Evolutionary conservation across 805 yeast species (phyloP).

Genomic region (Kuraishia piskuri): DNA sequence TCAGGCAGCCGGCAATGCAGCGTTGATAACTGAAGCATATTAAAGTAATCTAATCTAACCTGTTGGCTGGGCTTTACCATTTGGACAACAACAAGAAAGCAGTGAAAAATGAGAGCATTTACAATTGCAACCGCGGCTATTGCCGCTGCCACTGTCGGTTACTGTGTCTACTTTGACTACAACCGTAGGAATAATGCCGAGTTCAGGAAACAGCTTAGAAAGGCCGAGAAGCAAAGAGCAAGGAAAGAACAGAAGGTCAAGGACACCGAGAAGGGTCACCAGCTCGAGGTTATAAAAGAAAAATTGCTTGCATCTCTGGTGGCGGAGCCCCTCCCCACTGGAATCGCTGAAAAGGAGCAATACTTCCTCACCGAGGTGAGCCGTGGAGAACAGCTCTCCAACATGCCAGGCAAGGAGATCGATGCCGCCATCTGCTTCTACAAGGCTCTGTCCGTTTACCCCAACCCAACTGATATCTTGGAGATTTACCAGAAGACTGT

Average conservation of each 20-base stretch:
- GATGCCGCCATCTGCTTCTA: constrained; percentile 88
- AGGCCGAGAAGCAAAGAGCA: constrained; percentile 52
- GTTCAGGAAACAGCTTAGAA: constrained; percentile 72
- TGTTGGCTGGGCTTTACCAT: no score
- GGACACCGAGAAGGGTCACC: constrained; percentile 50
- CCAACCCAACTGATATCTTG: constrained; percentile 88
- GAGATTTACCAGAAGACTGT: constrained; percentile 85
- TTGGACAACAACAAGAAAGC: not conserved
- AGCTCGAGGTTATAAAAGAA: constrained; percentile 50
- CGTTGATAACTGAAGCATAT: not conserved
- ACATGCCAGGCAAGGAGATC: constrained; percentile 56
- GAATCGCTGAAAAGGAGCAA: constrained; percentile 53
- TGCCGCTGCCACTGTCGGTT: constrained; percentile 54
- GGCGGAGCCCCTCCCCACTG: constrained; percentile 65
- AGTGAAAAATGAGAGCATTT: not conserved
- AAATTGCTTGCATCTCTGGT: constrained; percentile 57
- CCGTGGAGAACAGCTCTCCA: constrained; percentile 73
- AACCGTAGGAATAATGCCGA: constrained; percentile 74
- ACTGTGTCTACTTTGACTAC: constrained; percentile 88
- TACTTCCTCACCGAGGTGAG: constrained; percentile 80
- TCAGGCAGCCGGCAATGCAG: not conserved
- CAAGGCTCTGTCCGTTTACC: constrained; percentile 88
- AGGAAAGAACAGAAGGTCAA: constrained; percentile 45
- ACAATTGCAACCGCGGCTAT: constrained; percentile 9
- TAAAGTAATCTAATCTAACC: no score